A percentile compares a stretch with the other conserved stretches of the same genome.
Evolutionary conservation across 768 basidiomycete species (phyloP).

Genomic region (Suillus weaverae): DNA sequence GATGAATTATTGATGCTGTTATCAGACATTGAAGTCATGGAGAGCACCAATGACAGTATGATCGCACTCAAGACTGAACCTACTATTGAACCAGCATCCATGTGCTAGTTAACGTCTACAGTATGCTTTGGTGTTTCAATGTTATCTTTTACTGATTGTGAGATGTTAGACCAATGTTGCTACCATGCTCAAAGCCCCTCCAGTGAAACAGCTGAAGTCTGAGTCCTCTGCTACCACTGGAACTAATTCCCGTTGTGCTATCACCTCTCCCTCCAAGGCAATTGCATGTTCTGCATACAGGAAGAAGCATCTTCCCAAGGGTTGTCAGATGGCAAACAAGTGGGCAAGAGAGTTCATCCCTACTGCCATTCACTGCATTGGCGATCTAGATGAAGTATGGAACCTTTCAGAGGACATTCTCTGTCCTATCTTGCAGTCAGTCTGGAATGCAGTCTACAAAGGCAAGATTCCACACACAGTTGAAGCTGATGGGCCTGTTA

Average conservation of each 20-base stretch:
- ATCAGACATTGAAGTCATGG: not conserved
- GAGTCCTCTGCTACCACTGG: not conserved
- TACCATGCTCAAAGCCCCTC: not conserved
- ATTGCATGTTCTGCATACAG: not conserved
- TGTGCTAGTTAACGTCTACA: not conserved
- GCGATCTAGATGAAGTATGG: not conserved
- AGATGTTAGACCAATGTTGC: not conserved
- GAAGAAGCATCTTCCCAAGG: not conserved
- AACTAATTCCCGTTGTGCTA: too few species aligned
- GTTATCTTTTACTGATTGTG: not conserved
- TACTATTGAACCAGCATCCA: not conserved
- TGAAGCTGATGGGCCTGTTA: not conserved
- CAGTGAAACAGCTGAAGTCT: not conserved
- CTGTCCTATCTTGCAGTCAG: constrained; percentile 9
- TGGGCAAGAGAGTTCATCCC: not conserved
- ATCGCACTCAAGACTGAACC: not conserved
- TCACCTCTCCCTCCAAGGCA: not conserved
- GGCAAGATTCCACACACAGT: constrained; percentile 9
- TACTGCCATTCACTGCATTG: not conserved
- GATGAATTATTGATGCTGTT: not conserved
- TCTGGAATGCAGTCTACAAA: constrained; percentile 9
- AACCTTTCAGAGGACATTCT: constrained; percentile 4
- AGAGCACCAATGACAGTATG: not conserved
- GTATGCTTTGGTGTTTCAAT: not conserved
- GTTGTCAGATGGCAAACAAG: not conserved